Base-by-base conservation (phyloP, 768 basidiomycete genomes). In the Pleurotus ostreatus region DNA sequence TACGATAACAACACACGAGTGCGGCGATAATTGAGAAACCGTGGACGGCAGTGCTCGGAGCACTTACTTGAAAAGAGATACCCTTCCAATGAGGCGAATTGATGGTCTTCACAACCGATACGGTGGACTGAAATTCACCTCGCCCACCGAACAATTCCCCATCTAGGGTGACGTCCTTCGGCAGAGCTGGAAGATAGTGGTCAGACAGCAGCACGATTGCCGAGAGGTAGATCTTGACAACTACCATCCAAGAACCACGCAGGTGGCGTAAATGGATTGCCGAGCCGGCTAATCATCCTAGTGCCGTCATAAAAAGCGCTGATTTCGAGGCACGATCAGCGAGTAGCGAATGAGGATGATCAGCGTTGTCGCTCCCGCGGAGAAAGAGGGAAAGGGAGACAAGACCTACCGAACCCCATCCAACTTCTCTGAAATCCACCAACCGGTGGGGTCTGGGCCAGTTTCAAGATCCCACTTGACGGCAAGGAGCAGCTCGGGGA, bases 351-450 rank as follows among this genome's bases (percentile, higher is more conserved):
- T 34, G 30, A 11, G 8, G 9, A 34, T 34, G 30, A 34, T 34
- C 30, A 11, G 30, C 9, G 9, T 9, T 34, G 8, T 8, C 30
- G 30, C 30, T 25, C 30, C 30, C 30, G 30, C 43, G 38, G n/a
- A 20, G 26, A 18, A 57, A 23, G 46, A 9, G 4, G 25, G 26
- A 16, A n/a, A 25, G n/a, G 22, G 18, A 38, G 38, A 37, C 4
- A 26, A 6, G 5, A 58, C 75, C n/a, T 58, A 82, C 82, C 82
- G 70, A 34, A 84, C 81, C 55, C 83, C 82, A 65, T 85, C 83
- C 48, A 85, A 62, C 63, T 85, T 84, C 61, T 85, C 82, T 2
- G 80, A 82, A 26, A 83, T 76, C 80, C 80, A 83, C 80, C 81
- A 85, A 1, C 81, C 81, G 13, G 75, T 74, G 1, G 81, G 81